phyloP scores from a whole-genome alignment of 1,284 basidiomycete species.

The Pseudozyma pruni region DNA sequence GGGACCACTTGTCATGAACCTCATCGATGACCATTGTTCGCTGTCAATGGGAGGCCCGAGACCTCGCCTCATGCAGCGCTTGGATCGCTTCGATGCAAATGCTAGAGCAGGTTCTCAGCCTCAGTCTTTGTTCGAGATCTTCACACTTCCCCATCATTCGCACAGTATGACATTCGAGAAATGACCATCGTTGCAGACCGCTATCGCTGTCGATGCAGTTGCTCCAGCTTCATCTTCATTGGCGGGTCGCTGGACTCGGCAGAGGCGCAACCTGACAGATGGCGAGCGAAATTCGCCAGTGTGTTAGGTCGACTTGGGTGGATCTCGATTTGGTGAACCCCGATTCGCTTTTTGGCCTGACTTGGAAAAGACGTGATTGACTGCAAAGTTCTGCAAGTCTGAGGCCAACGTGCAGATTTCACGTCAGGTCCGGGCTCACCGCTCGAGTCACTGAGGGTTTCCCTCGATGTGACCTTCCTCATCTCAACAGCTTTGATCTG shows the following conservation, averaged over 20 bases:
- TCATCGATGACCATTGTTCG: conserved; percentile 12
- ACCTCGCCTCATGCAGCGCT: conserved; percentile 16
- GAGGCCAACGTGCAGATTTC: conserved; percentile 15
- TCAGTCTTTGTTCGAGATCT: too few species aligned
- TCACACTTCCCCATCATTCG: too few species aligned
- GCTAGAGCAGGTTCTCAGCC: too few species aligned
- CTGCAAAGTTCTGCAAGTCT: conserved; percentile 9
- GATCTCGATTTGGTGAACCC: conserved; percentile 2
- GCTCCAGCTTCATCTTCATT: too few species aligned
- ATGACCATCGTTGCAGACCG: too few species aligned
- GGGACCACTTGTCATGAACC: background rate
- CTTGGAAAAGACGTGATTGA: conserved; percentile 23
- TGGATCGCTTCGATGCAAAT: conserved; percentile 19
- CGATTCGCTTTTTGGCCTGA: conserved; percentile 1
- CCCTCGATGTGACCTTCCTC: too few species aligned
- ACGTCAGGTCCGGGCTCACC: conserved; percentile 1
- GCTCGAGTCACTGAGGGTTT: conserved; percentile 13
- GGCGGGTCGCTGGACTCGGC: too few species aligned
- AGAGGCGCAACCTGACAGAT: background rate
- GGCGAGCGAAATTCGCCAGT: background rate
- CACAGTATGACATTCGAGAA: too few species aligned
- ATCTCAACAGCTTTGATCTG: too few species aligned
- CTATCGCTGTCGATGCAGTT: too few species aligned
- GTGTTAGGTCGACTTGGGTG: conserved; percentile 2
- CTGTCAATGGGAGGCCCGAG: too few species aligned